Evolutionary conservation across 768 basidiomycete genomes (phyloP).

Genomic region (Tulasnella sp.): DNA sequence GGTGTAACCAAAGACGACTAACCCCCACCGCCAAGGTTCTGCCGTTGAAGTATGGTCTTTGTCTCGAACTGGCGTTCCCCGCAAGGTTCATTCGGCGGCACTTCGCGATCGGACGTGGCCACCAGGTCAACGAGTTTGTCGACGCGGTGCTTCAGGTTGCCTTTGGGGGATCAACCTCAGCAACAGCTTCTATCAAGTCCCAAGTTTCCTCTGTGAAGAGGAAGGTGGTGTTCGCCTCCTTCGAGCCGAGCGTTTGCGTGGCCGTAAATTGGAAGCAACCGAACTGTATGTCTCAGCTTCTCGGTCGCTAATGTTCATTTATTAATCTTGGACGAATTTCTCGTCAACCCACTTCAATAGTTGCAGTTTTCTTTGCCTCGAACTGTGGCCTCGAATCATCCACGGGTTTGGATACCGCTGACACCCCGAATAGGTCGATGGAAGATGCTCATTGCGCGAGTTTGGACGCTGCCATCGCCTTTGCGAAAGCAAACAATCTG

Average conservation of each 20-base stretch:
- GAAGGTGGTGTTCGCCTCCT: conserved; percentile 90
- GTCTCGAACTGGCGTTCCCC: conserved; percentile 82
- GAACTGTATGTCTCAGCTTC: conserved; percentile 68
- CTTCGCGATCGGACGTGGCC: conserved; percentile 53
- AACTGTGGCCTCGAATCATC: conserved; percentile 68
- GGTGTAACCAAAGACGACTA: not conserved
- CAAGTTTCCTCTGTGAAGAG: conserved; percentile 52
- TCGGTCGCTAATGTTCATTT: conserved; percentile 24
- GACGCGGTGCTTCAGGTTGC: conserved; percentile 84
- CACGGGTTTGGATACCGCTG: conserved; percentile 37
- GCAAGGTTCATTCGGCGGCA: conserved; percentile 53
- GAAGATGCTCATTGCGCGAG: conserved; percentile 57
- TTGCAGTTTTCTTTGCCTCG: conserved; percentile 94
- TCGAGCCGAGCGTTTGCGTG: conserved; percentile 85
- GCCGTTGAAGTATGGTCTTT: conserved; percentile 62
- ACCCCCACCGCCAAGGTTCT: conserved; percentile 40
- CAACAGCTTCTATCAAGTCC: conserved; percentile 51
- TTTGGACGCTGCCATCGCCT: conserved; percentile 89
- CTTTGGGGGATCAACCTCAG: conserved; percentile 59
- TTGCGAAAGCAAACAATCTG: conserved; percentile 89
- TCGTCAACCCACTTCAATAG: conserved; percentile 47
- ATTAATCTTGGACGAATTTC: not conserved
- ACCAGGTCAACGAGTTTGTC: conserved; percentile 79
- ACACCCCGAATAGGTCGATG: conserved; percentile 38
- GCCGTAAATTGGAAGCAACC: conserved; percentile 99